Base-by-base conservation (phyloP, 768 basidiomycete genomes). In the Plicaturopsis crispa region DNA sequence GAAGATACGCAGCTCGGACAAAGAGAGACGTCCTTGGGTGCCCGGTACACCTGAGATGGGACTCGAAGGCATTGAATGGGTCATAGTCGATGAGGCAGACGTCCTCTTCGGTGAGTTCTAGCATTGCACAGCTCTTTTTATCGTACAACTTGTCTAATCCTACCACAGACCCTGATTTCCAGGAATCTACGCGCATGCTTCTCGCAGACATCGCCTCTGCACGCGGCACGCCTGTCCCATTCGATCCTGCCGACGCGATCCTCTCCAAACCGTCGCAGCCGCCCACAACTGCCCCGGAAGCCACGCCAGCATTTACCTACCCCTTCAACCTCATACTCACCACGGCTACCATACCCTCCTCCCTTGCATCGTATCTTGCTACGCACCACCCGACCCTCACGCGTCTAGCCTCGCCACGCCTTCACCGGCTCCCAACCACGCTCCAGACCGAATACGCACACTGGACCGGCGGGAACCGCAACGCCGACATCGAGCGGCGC, bases 81-180 rank as follows among this genome's bases (percentile, higher is more conserved):
- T 94, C 5, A 68, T 93, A 3, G 65, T 94, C 1, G 92, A 96
- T 44, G 91, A 96, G 53, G 91, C 92, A 0, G 92, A 94, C 53
- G 77, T 96, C 35, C 64, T 93, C 10, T 82, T 94, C 38, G 88
- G 91, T 87, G 46, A 35, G 73, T 58, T 31, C 11, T 35, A 24
- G 16, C 11, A 22, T 28, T 24, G 28, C 28, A 3, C 33, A 7
- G 22, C 30, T n/a, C 12, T 33, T 22, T 28, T 19, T 31, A 13
- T 24, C 10, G 10, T 22, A 24, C 35, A 19, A 7, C 24, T 7
- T 26, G 38, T 31, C 42, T 18, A 11, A 37, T 24, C 34, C 19
- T 28, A 3, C 12, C 20, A 4, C 47, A 93, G 90, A 91, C 51
- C 69, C 79, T 1, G 88, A 93, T 55, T 94, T 94, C 55, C 69